Evolutionary conservation across 371 early-diverging fungal species (phyloP), one percentile per base, ranked within the genome.

Genomic region (Mucor mucedo): DNA sequence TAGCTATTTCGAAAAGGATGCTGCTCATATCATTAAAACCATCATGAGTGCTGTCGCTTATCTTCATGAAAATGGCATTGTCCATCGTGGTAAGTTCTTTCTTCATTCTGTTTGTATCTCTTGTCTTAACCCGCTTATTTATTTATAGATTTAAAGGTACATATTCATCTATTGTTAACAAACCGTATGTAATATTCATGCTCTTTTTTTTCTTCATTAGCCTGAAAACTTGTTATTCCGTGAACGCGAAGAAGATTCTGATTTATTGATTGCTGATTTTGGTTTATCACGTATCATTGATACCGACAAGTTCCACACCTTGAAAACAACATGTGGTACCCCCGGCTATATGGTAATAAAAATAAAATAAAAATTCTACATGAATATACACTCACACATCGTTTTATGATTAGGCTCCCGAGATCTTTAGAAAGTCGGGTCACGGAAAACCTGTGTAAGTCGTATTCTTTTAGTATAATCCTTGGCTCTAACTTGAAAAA

Each of bases 161-260:
- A 42, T 2, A 21, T 21, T 21, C n/a, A 47, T 8, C 47, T 21
- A 44, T 16, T 44, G 11, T 41, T 44, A 5, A 21, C 27, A 21
- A 21, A 27, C 21, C 7, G 6, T 35, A 67, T 39, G 27, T 4
- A 35, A 4, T 52, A 62, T 52, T 63, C 8, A 32, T 11, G 4
- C 16, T 11, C 5, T 4, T 30, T 5, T 30, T 13, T 30, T 13
- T 50, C 9, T 4, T 33, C 27, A 45, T 38, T 53, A 93, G 93
- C 91, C 95, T 10, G 94, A 95, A 73, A 95, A 95, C 70, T 78
- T 95, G 40, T 72, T 95, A 41, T 94, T 94, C 84, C 84, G 87
- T 62, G 87, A 89, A 10, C 79, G 80, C 16, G 90, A 89, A 38
- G 86, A 89, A 41, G 82, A 89, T 58, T 75, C 86, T 42, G 89